phyloP scores from a whole-genome alignment of 495 filamentous ascomycete species.

The Letharia columbiana region DNA sequence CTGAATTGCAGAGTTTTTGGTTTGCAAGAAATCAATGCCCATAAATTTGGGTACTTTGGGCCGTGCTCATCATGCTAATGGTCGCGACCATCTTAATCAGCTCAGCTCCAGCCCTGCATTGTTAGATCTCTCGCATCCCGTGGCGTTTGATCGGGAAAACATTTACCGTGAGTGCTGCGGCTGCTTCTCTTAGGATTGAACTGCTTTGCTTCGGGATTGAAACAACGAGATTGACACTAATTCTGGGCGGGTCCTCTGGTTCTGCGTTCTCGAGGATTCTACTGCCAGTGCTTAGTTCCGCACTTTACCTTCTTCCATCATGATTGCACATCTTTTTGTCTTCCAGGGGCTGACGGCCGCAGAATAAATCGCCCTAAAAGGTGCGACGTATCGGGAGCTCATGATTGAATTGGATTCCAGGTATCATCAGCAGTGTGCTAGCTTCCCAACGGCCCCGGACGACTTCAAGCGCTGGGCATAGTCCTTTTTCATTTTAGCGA shows the following conservation, averaged over 20 bases:
- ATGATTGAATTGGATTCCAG: neutral
- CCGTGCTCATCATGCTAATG: no score
- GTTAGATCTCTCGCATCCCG: neutral
- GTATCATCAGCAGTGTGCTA: neutral
- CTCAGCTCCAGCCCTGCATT: neutral
- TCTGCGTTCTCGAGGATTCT: neutral
- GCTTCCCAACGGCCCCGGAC: neutral
- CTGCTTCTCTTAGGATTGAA: no score
- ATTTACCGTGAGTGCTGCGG: neutral
- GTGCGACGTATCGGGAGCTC: neutral
- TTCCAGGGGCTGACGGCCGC: neutral
- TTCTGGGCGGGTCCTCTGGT: neutral
- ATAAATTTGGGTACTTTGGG: no score
- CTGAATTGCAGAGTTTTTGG: no score
- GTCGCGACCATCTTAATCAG: no score
- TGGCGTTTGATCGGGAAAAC: neutral
- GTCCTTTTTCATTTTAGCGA: conserved; percentile 6
- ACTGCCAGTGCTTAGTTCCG: no score
- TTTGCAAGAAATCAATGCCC: no score
- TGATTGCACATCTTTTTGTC: neutral
- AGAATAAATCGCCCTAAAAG: neutral
- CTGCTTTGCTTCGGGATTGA: no score
- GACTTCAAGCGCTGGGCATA: conserved; percentile 14
- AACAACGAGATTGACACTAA: no score
- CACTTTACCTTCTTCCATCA: no score